phyloP scores from a whole-genome alignment of 2,329 filamentous ascomycete species.

The Cadophora sp. region DNA sequence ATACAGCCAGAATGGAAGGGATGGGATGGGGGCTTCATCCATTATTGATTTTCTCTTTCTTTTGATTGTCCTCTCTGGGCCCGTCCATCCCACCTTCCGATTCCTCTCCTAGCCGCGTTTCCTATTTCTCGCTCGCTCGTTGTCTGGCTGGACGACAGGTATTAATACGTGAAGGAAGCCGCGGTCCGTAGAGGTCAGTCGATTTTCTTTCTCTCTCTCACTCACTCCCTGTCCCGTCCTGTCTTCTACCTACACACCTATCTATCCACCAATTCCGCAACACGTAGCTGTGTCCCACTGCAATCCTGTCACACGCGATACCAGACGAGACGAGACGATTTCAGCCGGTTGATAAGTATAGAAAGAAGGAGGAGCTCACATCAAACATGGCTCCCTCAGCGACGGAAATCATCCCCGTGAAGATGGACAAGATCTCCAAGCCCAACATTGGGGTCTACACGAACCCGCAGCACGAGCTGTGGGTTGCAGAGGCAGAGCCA shows the following conservation, averaged over 20 bases:
- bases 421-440: slow-evolving; percentile 58
- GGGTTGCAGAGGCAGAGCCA: slow-evolving; percentile 82
- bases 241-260: not conserved
- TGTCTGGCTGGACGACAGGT: not conserved
- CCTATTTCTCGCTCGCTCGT: not conserved
- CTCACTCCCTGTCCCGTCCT: not conserved
- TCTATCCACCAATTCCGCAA: not conserved
- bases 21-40: not conserved
- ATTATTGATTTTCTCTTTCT: not conserved
- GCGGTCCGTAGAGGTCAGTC: slow-evolving; percentile 1
- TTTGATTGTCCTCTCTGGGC: not conserved
- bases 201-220: not conserved
- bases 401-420: slow-evolving; percentile 31
- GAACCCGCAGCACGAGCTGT: slow-evolving; percentile 90
- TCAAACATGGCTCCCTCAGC: slow-evolving; percentile 40
- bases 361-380: not conserved
- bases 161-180: slow-evolving; percentile 16
- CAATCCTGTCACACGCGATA: not conserved
- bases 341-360: not conserved
- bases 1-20: not conserved
- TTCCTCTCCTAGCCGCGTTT: slow-evolving; percentile 2
- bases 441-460: slow-evolving; percentile 96
- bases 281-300: not conserved
- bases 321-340: not conserved
- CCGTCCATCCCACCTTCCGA: slow-evolving; percentile 8